A percentile compares a stretch with the other conserved stretches of the same genome.
phyloP scores from a whole-genome alignment of 169 alveolate species.

The Eimeria brunetti region DNA sequence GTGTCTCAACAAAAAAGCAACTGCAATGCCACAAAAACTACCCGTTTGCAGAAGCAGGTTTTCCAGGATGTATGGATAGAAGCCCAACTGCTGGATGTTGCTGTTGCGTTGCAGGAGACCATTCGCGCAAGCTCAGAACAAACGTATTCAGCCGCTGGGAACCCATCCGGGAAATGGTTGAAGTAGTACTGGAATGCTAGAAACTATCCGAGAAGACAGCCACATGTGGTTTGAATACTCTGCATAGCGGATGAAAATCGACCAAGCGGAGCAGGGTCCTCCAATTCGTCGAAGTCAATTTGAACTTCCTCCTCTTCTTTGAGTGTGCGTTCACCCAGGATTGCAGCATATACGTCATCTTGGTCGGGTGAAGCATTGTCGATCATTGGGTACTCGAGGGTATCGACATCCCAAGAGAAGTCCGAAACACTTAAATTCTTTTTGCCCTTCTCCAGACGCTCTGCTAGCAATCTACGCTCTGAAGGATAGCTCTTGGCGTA shows the following conservation, averaged over 20 bases:
- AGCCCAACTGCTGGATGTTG: background rate
- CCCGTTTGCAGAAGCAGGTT: background rate
- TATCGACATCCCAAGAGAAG: constrained; percentile 35
- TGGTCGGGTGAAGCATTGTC: background rate
- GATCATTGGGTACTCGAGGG: background rate
- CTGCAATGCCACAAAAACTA: background rate
- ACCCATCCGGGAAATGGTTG: background rate
- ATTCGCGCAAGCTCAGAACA: background rate
- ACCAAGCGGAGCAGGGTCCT: constrained; percentile 23
- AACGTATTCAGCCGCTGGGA: background rate
- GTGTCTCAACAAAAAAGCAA: background rate
- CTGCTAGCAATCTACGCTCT: constrained; percentile 24
- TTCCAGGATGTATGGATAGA: background rate
- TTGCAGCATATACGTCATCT: constrained; percentile 24
- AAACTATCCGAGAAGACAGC: constrained; percentile 51
- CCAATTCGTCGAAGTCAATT: constrained; percentile 66
- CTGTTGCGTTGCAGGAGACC: background rate
- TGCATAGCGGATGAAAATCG: constrained; percentile 48
- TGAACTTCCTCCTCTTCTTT: constrained; percentile 42
- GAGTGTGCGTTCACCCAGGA: constrained; percentile 48
- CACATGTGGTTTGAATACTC: constrained; percentile 37
- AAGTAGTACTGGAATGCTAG: background rate
- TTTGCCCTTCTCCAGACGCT: constrained; percentile 21
- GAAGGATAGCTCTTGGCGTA: constrained; percentile 44
- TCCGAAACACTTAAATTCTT: background rate